Percentiles rank a stretch among this genome's conserved stretches.
phyloP scores from a whole-genome alignment of 1,139 yeast species.

The Dujonia santamariae region DNA sequence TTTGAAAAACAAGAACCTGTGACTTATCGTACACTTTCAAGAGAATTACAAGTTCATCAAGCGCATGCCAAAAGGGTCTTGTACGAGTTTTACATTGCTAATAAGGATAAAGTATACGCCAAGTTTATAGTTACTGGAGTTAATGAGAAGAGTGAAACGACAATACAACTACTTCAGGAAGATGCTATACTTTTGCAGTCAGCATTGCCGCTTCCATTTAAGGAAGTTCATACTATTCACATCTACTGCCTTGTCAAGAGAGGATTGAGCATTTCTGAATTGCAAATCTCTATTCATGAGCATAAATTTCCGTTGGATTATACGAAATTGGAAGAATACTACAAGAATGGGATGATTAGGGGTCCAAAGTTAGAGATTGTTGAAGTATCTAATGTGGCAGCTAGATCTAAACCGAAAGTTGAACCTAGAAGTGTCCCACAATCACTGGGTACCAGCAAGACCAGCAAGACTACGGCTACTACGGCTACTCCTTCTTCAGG shows the following conservation, averaged over 20 bases:
- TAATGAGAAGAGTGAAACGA: slow-evolving; percentile 13
- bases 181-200: slow-evolving; percentile 9
- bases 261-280: slow-evolving; percentile 15
- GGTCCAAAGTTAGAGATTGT: slow-evolving; percentile 29
- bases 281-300: slow-evolving; percentile 31
- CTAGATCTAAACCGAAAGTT: slow-evolving; percentile 1
- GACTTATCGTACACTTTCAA: slow-evolving; percentile 29
- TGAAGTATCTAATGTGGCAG: slow-evolving; percentile 4
- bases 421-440: not conserved
- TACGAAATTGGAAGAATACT: slow-evolving; percentile 18
- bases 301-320: slow-evolving; percentile 18
- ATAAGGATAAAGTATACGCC: slow-evolving; percentile 29
- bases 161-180: slow-evolving; percentile 23
- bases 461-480: not conserved
- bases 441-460: not conserved
- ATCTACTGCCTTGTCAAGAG: slow-evolving; percentile 27
- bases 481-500: slow-evolving; percentile 5
- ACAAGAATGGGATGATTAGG: slow-evolving; percentile 29
- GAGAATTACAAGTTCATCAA: slow-evolving; percentile 26
- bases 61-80: slow-evolving; percentile 28
- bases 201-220: slow-evolving; percentile 12
- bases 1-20: slow-evolving; percentile 24
- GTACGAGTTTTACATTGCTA: slow-evolving; percentile 29
- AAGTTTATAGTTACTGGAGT: slow-evolving; percentile 33
- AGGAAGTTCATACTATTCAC: slow-evolving; percentile 24